A percentile compares a stretch with the other conserved stretches of the same genome.
Conservation (phyloP, 2,329 filamentous ascomycete genomes). For the Rhynchosporium secalis region DNA sequence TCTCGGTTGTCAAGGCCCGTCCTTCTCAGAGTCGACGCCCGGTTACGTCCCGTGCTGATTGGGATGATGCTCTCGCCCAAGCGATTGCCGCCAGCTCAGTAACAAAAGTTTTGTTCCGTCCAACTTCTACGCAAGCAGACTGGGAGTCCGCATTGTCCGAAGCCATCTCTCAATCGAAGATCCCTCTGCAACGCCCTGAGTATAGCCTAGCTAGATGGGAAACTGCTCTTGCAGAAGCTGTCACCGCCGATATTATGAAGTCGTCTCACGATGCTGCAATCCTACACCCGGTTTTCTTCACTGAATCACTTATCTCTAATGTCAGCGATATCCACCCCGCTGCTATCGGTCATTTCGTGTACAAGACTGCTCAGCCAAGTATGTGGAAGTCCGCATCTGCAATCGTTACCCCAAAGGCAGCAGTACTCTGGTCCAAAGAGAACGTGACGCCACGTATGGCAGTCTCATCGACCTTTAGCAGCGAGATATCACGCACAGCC, state of each 20-base stretch:
- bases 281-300: conserved; percentile 34
- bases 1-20: conserved; percentile 19
- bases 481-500: conserved; percentile 16
- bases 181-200: conserved; percentile 23
- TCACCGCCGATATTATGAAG: conserved; percentile 11
- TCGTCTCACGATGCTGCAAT: conserved; percentile 24
- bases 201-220: conserved; percentile 25
- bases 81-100: conserved; percentile 30
- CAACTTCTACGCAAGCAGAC: conserved; percentile 18
- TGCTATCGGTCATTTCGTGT: conserved; percentile 25
- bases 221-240: conserved; percentile 28
- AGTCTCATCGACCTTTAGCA: not conserved
- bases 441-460: not conserved
- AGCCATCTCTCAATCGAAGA: conserved; percentile 20
- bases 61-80: conserved; percentile 33
- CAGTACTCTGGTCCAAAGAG: conserved; percentile 20
- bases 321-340: conserved; percentile 29
- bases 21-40: conserved; percentile 26
- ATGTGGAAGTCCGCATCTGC: conserved; percentile 15
- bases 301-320: conserved; percentile 19
- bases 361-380: not conserved
- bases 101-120: conserved; percentile 15
- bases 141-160: conserved; percentile 31
- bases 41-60: conserved; percentile 25
- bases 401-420: not conserved